phyloP scores from a whole-genome alignment of 768 basidiomycete genomes.

The Baorangia bicolor region DNA sequence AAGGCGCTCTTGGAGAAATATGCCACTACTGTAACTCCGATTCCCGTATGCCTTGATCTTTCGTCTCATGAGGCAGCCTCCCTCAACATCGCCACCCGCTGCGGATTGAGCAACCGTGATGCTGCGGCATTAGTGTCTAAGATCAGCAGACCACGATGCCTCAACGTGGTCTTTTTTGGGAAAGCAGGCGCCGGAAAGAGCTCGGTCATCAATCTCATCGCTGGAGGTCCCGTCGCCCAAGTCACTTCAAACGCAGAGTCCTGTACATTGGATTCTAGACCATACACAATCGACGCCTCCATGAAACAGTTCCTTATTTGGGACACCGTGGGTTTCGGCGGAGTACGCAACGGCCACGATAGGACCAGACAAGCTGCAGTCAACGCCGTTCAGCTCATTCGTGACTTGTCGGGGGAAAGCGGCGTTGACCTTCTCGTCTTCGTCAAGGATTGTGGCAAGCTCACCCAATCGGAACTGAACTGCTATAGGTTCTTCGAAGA shows the following conservation, averaged over 20 bases:
- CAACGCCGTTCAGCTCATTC: conserved; percentile 23
- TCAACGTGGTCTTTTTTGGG: conserved; percentile 37
- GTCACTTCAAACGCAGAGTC: neutral
- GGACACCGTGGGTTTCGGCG: conserved; percentile 3
- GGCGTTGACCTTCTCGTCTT: conserved; percentile 37
- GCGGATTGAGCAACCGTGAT: neutral
- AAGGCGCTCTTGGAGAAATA: neutral
- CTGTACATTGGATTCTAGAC: neutral
- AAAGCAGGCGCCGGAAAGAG: conserved; percentile 30
- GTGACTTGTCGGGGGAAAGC: conserved; percentile 1
- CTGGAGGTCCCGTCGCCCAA: neutral
- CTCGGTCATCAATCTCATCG: conserved; percentile 20
- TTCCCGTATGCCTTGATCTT: neutral
- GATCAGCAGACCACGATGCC: neutral
- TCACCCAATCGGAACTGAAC: conserved; percentile 22
- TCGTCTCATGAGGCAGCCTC: neutral
- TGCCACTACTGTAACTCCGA: neutral
- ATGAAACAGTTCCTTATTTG: neutral
- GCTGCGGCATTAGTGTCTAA: neutral
- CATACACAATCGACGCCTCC: neutral
- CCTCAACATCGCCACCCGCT: neutral
- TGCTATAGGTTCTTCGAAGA: conserved; percentile 32
- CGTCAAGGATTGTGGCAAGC: conserved; percentile 26
- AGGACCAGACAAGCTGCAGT: neutral
- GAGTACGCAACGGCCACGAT: neutral